Evolutionary conservation across 768 basidiomycete genomes (phyloP), one percentile per base, ranked within the genome.

Genomic region (Termitomyces heimii): DNA sequence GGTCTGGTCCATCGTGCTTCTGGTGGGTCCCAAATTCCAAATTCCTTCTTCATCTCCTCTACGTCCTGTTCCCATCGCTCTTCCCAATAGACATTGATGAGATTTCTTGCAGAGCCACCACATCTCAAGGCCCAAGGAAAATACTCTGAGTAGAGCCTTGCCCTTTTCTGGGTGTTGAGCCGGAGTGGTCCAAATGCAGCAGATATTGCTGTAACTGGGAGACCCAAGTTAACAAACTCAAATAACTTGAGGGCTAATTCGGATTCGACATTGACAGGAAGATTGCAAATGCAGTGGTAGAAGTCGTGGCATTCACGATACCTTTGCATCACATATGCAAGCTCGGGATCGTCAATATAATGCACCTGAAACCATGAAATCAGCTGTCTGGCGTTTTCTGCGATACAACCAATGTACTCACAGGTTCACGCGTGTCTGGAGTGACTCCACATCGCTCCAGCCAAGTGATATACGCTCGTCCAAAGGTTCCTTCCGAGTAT

Each of bases 251-350:
- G 82, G 1, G 94, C 92, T 31, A 99, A 80, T 69, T 99, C 97
- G 47, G 89, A 92, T 56, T 89, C 83, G 65, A 96, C 89, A 59
- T 86, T 87, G 57, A 98, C 93, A 0, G 94, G 94, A 9, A 98
- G 79, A 63, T 84, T 84, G 74, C 85, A 86, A 59, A 98, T 81
- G 65, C 91, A 92, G 67, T 99, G 97, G 68, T 98, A 97, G 63
- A 98, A 88, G 73, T 99, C 96, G 72, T 99, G 97, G 61, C 90
- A 96, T 74, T 99, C 95, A 26, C 96, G 88, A 70, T 98, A 99
- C 51, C 96, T 88, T 63, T 95, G 92, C 89, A 99, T 93, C 55
- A 98, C 91, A 70, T 97, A 98, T 26, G 97, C 97, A 12, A 97
- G 82, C 66, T 97, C 95, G 2, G 94, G 94, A 66, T 98, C 93